These are phyloP conservation scores for Fusarium sp. DNA, from an alignment of 2,329 filamentous ascomycete species.

Conservation along the genomic window DNA sequence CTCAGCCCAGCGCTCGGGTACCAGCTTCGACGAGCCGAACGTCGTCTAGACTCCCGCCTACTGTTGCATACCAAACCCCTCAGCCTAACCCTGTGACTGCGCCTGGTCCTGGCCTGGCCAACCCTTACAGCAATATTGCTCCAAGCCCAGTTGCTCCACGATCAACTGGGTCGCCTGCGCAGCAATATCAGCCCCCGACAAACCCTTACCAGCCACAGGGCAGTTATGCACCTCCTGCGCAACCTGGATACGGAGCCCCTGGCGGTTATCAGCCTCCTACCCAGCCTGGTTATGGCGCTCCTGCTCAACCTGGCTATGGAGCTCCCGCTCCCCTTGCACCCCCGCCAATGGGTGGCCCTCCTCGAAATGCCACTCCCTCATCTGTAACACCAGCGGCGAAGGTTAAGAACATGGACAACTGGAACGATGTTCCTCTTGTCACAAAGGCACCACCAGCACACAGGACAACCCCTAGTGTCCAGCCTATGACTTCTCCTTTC, in stretches of 20 bases:
- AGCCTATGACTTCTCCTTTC: constrained; percentile 83
- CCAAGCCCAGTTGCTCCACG: constrained; percentile 47
- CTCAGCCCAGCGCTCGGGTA: constrained; percentile 46
- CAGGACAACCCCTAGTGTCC: constrained; percentile 79
- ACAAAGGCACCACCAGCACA: constrained; percentile 77
- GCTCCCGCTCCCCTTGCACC: constrained; percentile 53
- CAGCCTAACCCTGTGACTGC: constrained; percentile 54
- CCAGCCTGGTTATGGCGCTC: constrained; percentile 66
- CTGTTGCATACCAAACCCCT: constrained; percentile 65
- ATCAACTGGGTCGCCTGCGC: constrained; percentile 45
- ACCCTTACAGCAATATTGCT: constrained; percentile 61
- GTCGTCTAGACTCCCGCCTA: constrained; percentile 59
- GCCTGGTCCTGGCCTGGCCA: constrained; percentile 46
- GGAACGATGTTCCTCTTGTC: constrained; percentile 96
- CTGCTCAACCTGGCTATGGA: constrained; percentile 57
- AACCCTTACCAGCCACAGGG: constrained; percentile 55
- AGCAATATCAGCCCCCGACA: constrained; percentile 57
- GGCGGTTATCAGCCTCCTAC: constrained; percentile 63
- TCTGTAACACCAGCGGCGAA: constrained; percentile 75
- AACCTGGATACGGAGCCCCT: constrained; percentile 57
- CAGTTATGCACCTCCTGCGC: constrained; percentile 45
- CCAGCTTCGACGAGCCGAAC: constrained; percentile 52
- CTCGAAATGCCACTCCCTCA: constrained; percentile 77
- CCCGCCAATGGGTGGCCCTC: constrained; percentile 57
- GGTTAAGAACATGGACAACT: constrained; percentile 81